Conservation (phyloP, 305 asterid genomes). For the Fraxinus sp. region DNA sequence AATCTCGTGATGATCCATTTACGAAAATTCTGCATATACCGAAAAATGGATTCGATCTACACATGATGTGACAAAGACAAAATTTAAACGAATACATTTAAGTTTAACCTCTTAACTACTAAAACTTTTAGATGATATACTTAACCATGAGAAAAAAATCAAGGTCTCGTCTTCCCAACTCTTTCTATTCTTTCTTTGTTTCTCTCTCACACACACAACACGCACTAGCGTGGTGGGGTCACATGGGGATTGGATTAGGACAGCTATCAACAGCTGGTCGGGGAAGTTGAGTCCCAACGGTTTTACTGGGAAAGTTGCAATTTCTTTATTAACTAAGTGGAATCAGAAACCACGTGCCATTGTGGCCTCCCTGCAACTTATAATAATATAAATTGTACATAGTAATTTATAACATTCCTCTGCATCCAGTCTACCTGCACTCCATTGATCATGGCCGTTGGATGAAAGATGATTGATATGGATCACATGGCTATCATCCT, state of each 20-base stretch:
- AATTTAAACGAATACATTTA: background rate
- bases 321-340: conserved; percentile 50
- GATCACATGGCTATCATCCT: background rate
- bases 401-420: conserved; percentile 42
- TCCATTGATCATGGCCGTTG: conserved; percentile 24
- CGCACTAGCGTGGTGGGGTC: conserved; percentile 46
- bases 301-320: conserved; percentile 51
- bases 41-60: background rate
- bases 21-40: background rate
- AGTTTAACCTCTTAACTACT: background rate
- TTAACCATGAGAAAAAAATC: background rate
- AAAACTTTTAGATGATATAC: background rate
- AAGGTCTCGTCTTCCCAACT: background rate
- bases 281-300: conserved; percentile 62
- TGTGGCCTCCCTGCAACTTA: conserved; percentile 37
- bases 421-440: conserved; percentile 20
- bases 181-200: conserved; percentile 10
- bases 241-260: conserved; percentile 61
- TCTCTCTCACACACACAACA: background rate
- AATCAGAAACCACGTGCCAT: conserved; percentile 86
- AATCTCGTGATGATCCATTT: background rate
- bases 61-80: background rate
- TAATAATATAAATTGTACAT: conserved; percentile 25
- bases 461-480: conserved; percentile 27
- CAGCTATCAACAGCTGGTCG: conserved; percentile 82